Percentiles rank a stretch among this genome's conserved stretches.
phyloP scores from a whole-genome alignment of 805 yeast species.

The Wickerhamomyces bisporus region DNA sequence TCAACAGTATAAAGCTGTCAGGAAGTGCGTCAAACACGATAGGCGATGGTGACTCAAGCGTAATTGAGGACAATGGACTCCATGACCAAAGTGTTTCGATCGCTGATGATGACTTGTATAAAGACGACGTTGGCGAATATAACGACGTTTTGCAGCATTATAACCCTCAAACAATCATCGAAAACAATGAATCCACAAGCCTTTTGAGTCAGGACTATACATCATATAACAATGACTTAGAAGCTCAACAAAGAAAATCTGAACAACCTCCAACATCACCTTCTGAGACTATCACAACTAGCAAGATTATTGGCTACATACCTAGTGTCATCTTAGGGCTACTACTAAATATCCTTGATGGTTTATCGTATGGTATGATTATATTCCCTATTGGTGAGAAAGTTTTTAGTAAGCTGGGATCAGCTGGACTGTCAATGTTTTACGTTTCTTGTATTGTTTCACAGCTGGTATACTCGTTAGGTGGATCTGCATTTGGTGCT shows the following conservation, averaged over 20 bases:
- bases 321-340: slow-evolving; percentile 89
- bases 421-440: slow-evolving; percentile 90
- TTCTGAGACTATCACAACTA: slow-evolving; percentile 8
- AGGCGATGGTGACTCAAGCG: background rate
- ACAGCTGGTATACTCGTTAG: slow-evolving; percentile 82
- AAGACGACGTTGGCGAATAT: slow-evolving; percentile 4
- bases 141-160: background rate
- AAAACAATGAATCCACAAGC: background rate
- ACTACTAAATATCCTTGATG: slow-evolving; percentile 83
- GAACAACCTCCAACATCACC: background rate
- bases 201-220: background rate
- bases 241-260: slow-evolving; percentile 3
- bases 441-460: slow-evolving; percentile 88
- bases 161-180: background rate
- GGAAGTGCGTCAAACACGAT: background rate
- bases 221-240: slow-evolving; percentile 4
- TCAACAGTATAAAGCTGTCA: slow-evolving; percentile 2
- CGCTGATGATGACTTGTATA: slow-evolving; percentile 45
- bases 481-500: slow-evolving; percentile 83
- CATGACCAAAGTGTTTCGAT: slow-evolving; percentile 54
- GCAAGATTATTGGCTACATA: slow-evolving; percentile 21
- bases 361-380: slow-evolving; percentile 95
- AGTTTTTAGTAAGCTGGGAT: slow-evolving; percentile 70
- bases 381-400: slow-evolving; percentile 88
- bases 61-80: slow-evolving; percentile 26